These are phyloP conservation scores for Trametes sp. DNA, from an alignment of 1,284 basidiomycete species.

Conservation along the genomic window DNA sequence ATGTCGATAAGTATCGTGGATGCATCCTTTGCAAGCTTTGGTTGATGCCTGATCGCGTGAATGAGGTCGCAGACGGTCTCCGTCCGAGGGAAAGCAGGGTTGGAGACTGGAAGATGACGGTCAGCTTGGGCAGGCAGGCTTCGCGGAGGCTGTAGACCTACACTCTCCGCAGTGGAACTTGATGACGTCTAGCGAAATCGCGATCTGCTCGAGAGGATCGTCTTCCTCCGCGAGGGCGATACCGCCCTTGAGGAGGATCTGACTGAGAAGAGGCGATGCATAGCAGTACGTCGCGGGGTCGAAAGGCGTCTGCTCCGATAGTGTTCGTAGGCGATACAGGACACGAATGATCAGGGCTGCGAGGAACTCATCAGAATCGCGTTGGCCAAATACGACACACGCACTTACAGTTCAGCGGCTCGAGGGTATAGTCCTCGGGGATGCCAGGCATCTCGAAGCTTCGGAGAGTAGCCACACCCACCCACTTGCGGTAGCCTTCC, in stretches of 20 bases:
- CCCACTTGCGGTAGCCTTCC: constrained; percentile 71
- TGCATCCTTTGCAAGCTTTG: constrained; percentile 87
- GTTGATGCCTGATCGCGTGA: constrained; percentile 79
- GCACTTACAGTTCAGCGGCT: constrained; percentile 68
- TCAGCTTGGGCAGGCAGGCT: constrained; percentile 4
- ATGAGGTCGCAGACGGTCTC: constrained; percentile 79
- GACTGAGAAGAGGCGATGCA: constrained; percentile 78
- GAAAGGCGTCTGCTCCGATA: constrained; percentile 86
- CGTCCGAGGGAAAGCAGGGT: constrained; percentile 76
- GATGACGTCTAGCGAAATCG: constrained; percentile 86
- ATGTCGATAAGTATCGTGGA: constrained; percentile 86
- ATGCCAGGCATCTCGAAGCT: constrained; percentile 71
- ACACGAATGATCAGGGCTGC: constrained; percentile 84
- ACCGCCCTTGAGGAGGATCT: constrained; percentile 77
- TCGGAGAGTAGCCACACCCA: constrained; percentile 84
- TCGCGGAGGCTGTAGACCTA: constrained; percentile 49
- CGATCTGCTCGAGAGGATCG: constrained; percentile 87
- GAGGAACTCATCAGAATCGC: background rate
- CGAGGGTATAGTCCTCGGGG: constrained; percentile 76
- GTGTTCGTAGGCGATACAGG: constrained; percentile 84
- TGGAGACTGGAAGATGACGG: constrained; percentile 56
- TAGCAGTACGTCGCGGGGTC: constrained; percentile 90
- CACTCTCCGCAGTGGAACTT: constrained; percentile 89
- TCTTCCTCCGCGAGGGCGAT: constrained; percentile 71
- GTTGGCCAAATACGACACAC: background rate